Conservation (phyloP, 371 early-diverging fungal genomes). For the Mucor saturninus region DNA sequence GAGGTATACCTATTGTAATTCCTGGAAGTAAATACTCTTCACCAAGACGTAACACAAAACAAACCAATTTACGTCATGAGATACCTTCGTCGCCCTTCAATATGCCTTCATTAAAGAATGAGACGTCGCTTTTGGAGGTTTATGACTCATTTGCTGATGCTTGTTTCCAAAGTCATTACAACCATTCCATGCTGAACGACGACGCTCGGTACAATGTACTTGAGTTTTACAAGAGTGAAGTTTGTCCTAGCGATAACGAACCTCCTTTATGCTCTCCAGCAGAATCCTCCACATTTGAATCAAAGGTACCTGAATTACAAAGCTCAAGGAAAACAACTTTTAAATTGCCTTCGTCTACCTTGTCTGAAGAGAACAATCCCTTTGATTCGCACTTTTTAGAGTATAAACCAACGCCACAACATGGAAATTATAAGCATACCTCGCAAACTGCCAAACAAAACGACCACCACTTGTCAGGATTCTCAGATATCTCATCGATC, state of each 20-base stretch:
- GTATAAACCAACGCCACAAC: too few relatives aligned
- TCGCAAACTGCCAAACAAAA: too few relatives aligned
- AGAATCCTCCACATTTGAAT: background rate
- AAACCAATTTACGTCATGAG: constrained; percentile 1
- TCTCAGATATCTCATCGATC: too few relatives aligned
- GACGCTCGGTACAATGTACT: constrained; percentile 4
- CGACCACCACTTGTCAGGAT: too few relatives aligned
- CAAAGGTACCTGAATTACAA: constrained; percentile 1
- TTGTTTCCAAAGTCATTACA: constrained; percentile 23
- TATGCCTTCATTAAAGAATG: constrained; percentile 9
- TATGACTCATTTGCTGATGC: constrained; percentile 28
- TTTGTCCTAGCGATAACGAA: background rate
- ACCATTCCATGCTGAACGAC: constrained; percentile 3
- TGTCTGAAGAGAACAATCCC: too few relatives aligned
- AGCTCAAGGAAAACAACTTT: background rate
- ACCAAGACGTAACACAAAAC: constrained; percentile 10
- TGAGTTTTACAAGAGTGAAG: constrained; percentile 14
- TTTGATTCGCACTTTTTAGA: too few relatives aligned
- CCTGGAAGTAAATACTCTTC: constrained; percentile 11
- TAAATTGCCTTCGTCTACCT: background rate
- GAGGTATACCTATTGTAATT: constrained; percentile 32
- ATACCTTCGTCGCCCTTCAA: constrained; percentile 9
- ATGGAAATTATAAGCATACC: too few relatives aligned
- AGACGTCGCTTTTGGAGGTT: constrained; percentile 25
- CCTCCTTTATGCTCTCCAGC: background rate